phyloP scores from a whole-genome alignment of 805 yeast species.

The Starmerella sirachaensis region DNA sequence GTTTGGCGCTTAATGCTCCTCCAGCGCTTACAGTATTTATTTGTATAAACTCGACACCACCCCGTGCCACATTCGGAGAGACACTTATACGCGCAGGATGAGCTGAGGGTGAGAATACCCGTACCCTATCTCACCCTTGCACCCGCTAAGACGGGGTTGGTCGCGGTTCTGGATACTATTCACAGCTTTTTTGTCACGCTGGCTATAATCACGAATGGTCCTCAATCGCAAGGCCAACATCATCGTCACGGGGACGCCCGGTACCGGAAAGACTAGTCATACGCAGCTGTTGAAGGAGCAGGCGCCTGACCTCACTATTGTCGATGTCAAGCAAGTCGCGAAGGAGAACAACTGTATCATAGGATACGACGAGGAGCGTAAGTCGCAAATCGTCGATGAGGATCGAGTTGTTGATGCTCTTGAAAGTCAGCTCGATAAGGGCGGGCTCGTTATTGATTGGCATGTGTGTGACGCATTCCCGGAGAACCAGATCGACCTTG shows the following conservation, averaged over 20 bases:
- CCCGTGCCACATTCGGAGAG: no score
- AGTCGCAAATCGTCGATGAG: constrained; percentile 83
- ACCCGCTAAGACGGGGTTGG: no score
- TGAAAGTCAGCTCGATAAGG: constrained; percentile 65
- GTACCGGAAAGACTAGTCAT: constrained; percentile 77
- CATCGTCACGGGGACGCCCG: constrained; percentile 89
- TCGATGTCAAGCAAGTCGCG: constrained; percentile 72
- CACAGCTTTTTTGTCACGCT: no score
- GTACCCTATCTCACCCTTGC: no score
- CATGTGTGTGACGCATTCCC: constrained; percentile 95
- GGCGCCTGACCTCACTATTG: constrained; percentile 39
- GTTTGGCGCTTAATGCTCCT: no score
- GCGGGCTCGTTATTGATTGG: constrained; percentile 94
- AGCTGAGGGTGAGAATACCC: no score
- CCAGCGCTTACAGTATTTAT: no score
- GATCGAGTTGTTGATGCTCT: constrained; percentile 72
- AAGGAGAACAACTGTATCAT: constrained; percentile 63
- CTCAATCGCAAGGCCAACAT: constrained; percentile 44
- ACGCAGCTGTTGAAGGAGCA: constrained; percentile 45
- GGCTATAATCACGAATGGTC: no score
- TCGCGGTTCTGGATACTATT: no score
- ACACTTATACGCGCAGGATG: no score
- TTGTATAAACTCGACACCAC: no score
- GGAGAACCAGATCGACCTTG: constrained; percentile 81
- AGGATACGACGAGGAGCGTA: constrained; percentile 75